Evolutionary conservation across 192 early-diverging fungal species (phyloP).

Genomic region (Entophlyctis luteolus): DNA sequence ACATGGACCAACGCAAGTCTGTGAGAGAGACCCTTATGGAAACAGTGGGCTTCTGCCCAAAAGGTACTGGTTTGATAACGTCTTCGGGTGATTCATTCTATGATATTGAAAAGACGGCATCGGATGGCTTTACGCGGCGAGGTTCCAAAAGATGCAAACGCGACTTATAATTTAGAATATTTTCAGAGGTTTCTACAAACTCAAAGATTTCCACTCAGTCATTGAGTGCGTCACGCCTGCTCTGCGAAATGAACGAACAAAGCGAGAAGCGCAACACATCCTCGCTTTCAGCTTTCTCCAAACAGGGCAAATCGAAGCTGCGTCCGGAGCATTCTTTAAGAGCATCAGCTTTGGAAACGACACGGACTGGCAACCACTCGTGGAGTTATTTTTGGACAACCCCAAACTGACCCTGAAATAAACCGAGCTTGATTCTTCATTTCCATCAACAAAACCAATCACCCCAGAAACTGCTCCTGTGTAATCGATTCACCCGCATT

Average conservation of each 20-base stretch:
- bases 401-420: constrained; percentile 49
- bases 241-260: constrained; percentile 58
- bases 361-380: constrained; percentile 61
- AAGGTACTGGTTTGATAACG: constrained; percentile 49
- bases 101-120: constrained; percentile 44
- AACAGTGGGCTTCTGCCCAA: constrained; percentile 58
- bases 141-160: constrained; percentile 7
- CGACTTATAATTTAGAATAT: background rate
- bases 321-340: constrained; percentile 59
- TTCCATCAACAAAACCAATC: no score
- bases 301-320: constrained; percentile 56
- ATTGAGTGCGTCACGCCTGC: constrained; percentile 62
- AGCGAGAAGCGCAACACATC: constrained; percentile 57
- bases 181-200: constrained; percentile 54
- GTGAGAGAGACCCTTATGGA: constrained; percentile 49
- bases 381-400: constrained; percentile 57
- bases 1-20: constrained; percentile 47
- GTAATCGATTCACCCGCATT: constrained; percentile 3
- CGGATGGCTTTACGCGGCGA: constrained; percentile 60
- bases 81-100: background rate
- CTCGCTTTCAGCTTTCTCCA: constrained; percentile 56
- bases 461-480: constrained; percentile 7
- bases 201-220: constrained; percentile 58
- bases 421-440: no score
- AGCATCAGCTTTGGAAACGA: constrained; percentile 58